phyloP scores from a whole-genome alignment of 2,329 filamentous ascomycete species.

The Penicillium sp. region DNA sequence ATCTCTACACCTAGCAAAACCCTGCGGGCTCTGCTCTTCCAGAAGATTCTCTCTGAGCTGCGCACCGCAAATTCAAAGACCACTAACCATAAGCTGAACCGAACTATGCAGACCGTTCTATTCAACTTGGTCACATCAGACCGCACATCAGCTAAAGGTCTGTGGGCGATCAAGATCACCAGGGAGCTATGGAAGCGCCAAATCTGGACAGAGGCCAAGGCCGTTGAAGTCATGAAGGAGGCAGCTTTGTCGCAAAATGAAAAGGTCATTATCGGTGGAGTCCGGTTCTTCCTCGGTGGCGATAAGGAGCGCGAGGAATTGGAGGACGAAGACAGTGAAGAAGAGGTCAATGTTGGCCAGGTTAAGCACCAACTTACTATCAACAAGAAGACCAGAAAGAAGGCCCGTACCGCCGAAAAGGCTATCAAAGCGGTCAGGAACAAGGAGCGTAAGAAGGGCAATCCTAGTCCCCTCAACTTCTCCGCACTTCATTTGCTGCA shows the following conservation, averaged over 20 bases:
- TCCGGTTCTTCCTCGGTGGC: conserved; percentile 91
- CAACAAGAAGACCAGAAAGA: conserved; percentile 96
- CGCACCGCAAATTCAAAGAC: conserved; percentile 81
- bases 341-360: conserved; percentile 73
- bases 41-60: conserved; percentile 88
- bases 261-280: conserved; percentile 83
- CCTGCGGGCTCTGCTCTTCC: conserved; percentile 76
- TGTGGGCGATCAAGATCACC: conserved; percentile 96
- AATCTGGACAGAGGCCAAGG: conserved; percentile 90
- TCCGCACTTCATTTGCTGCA: conserved; percentile 91
- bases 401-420: conserved; percentile 71
- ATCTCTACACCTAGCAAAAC: conserved; percentile 90
- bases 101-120: conserved; percentile 86
- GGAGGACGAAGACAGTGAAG: conserved; percentile 84
- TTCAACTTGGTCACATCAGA: conserved; percentile 90
- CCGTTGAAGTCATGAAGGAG: conserved; percentile 98
- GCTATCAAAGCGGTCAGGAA: conserved; percentile 79
- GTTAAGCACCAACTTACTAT: conserved; percentile 82
- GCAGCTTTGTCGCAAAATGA: conserved; percentile 84
- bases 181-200: conserved; percentile 95
- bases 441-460: conserved; percentile 81
- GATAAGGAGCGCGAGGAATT: conserved; percentile 94
- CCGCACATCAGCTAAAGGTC: conserved; percentile 74
- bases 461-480: conserved; percentile 88
- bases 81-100: conserved; percentile 89